Conservation (phyloP, 192 early-diverging fungal genomes). For the Rhizoclosmatium globosum region DNA sequence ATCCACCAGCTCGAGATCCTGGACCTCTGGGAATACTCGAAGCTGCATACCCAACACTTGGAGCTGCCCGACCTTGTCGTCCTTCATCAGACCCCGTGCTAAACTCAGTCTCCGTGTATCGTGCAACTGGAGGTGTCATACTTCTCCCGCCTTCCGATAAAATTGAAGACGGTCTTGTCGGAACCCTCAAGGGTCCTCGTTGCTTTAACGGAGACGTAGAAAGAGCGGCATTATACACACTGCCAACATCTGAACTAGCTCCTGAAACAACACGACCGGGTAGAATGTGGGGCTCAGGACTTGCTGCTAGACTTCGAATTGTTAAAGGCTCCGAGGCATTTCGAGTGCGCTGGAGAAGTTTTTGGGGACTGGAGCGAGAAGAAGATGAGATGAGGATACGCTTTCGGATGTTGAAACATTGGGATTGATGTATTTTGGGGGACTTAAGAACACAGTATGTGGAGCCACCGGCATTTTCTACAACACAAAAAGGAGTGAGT, state of each 20-base stretch:
- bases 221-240: too few species aligned
- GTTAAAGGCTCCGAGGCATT: background rate
- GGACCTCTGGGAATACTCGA: background rate
- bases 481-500: background rate
- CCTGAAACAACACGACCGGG: too few species aligned
- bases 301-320: background rate
- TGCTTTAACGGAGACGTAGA: background rate
- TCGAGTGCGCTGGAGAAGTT: background rate
- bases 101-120: background rate
- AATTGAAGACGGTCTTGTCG: too few species aligned
- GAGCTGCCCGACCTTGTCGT: background rate
- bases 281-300: too few species aligned
- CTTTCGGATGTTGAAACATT: background rate
- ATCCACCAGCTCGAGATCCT: background rate
- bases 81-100: background rate
- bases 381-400: background rate
- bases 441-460: slow-evolving; percentile 75
- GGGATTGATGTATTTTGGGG: slow-evolving; percentile 41
- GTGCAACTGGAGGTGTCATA: too few species aligned
- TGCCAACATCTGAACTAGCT: too few species aligned
- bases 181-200: background rate
- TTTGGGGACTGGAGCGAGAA: background rate
- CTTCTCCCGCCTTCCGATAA: background rate
- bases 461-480: slow-evolving; percentile 74
- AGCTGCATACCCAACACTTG: slow-evolving; percentile 12